A percentile compares a stretch with the other conserved stretches of the same genome.
Conservation (phyloP, 78 protist species). For the Dictyostelium purpureum region DNA sequence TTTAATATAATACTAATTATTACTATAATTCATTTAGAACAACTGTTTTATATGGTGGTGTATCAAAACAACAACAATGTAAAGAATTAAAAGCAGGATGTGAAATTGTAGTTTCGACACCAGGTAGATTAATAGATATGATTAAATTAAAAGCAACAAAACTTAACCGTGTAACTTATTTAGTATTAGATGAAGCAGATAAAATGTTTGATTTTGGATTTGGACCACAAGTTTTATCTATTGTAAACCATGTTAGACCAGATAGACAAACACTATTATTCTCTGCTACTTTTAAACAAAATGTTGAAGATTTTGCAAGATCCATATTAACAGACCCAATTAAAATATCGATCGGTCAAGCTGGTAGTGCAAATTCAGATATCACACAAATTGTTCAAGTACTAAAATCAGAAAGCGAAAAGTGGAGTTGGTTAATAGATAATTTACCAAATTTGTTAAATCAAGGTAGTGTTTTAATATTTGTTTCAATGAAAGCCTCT, state of each 20-base stretch:
- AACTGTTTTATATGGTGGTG: conserved; percentile 88
- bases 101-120: conserved; percentile 82
- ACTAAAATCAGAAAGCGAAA: conserved; percentile 13
- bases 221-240: conserved; percentile 86
- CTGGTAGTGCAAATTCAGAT: conserved; percentile 86
- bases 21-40: not conserved
- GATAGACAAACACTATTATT: conserved; percentile 91
- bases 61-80: conserved; percentile 80
- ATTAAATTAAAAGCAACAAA: conserved; percentile 90
- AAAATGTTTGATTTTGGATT: conserved; percentile 95
- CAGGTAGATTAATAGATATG: conserved; percentile 96
- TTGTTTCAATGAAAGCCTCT: conserved; percentile 58
- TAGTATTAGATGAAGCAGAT: conserved; percentile 95
- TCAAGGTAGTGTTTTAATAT: conserved; percentile 80
- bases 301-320: conserved; percentile 87
- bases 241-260: conserved; percentile 82
- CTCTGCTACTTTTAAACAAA: conserved; percentile 90
- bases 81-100: conserved; percentile 77
- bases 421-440: conserved; percentile 81
- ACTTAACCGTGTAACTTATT: conserved; percentile 88
- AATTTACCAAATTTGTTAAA: conserved; percentile 20
- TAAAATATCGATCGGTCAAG: conserved; percentile 78
- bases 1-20: not conserved
- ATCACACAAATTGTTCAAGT: conserved; percentile 80
- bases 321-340: conserved; percentile 69